Base-by-base conservation (phyloP, 1,139 yeast genomes). In the Candida glucosophila region DNA sequence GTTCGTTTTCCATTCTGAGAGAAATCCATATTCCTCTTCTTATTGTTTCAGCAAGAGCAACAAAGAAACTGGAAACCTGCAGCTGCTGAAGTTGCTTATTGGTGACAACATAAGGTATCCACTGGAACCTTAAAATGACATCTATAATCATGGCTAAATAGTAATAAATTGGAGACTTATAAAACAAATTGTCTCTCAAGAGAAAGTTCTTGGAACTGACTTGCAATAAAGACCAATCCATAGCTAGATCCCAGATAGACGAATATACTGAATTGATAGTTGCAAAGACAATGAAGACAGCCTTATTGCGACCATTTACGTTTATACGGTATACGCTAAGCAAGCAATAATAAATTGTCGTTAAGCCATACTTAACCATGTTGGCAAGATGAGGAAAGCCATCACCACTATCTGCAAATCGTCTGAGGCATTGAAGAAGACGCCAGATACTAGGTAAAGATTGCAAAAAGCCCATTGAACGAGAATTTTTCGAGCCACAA, bases 351-450 rank as follows among this genome's bases (percentile, higher is more conserved):
- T 82, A 85, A 14, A 71, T 39, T 3, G 82, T 67, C 2, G 86
- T 69, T 19, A 79, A 54, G 1, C 68, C 45, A 48, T 88, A 90
- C 49, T 90, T 90, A 22, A 63, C 43, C 66, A 85, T 83, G 44
- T 90, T 90, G n/a, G 95, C 90, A 33, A 90, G 56, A 64, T 90
- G 99, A 1, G 99, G 99, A 47, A 90, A 92, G 81, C 88, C 78
- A 44, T 88, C 95, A 2, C 93, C 90, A 0, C 96, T 80, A 46
- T 90, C 99, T 26, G 77, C 72, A 49, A 69, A 90, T 68, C 99
- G 93, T 40, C 99, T 63, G 16, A 79, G 49, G 52, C 98, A 90
- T 49, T 90, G 99, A 29, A 88, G 49, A 28, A 81, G 72, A 55
- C 99, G 80, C 85, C 94, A 85, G 22, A 85, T 70, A 34, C 86